phyloP scores from a whole-genome alignment of 116 monocot genomes.

The Zostera marina region DNA sequence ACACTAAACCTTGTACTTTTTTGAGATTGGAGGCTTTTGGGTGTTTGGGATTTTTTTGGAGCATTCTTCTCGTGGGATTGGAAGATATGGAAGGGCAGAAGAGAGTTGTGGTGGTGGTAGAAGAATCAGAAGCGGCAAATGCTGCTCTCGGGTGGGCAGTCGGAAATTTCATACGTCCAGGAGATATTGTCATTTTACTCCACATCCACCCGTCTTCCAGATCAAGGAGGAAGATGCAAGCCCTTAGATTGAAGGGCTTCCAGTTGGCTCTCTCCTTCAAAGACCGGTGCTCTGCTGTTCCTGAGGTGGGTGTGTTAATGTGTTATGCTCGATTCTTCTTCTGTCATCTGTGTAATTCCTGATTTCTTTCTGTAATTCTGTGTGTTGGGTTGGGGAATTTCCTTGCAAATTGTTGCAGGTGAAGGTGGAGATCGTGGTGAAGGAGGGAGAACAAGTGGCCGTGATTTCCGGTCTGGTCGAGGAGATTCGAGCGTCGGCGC shows the following conservation, averaged over 20 bases:
- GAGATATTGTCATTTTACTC: conserved; percentile 59
- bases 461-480: conserved; percentile 40
- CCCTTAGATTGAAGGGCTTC: conserved; percentile 61
- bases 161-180: conserved; percentile 47
- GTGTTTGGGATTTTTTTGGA: not conserved
- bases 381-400: not conserved
- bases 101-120: conserved; percentile 87
- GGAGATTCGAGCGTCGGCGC: conserved; percentile 48
- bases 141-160: conserved; percentile 73
- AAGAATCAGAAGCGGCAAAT: conserved; percentile 45
- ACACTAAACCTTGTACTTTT: no score
- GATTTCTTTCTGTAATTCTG: not conserved
- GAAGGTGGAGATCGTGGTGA: conserved; percentile 90
- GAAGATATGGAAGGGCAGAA: conserved; percentile 4
- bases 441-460: conserved; percentile 54
- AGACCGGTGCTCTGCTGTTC: conserved; percentile 63
- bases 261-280: conserved; percentile 87
- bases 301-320: no score
- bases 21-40: no score
- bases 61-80: not conserved
- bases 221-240: conserved; percentile 48
- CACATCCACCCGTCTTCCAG: conserved; percentile 46
- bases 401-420: conserved; percentile 26
- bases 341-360: conserved; percentile 1
- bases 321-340: not conserved